Percentiles rank a stretch among this genome's conserved stretches.
These are phyloP conservation scores for Murraya koenigii DNA, from an alignment of 345 rosid genomes.

Conservation along the genomic window DNA sequence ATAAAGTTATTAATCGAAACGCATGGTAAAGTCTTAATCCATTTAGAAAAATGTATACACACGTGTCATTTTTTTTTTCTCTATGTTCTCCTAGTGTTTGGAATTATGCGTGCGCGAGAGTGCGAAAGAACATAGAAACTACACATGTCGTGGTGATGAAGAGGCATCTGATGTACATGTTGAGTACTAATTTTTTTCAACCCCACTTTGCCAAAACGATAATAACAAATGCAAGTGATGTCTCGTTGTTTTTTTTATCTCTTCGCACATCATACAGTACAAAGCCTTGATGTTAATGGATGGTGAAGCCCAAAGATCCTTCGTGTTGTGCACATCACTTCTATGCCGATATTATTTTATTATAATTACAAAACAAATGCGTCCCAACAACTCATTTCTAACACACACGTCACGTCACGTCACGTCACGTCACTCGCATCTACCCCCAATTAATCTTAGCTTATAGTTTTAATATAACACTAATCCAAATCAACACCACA, in stretches of 20 bases:
- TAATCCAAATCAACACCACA: not conserved
- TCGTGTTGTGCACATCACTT: not conserved
- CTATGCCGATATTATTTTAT: not conserved
- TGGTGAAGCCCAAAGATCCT: not conserved
- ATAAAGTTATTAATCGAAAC: not conserved
- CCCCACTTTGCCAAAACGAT: not conserved
- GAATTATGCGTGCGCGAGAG: not conserved
- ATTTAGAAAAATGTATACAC: not conserved
- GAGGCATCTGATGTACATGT: not conserved
- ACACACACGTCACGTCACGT: not conserved
- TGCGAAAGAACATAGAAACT: not conserved
- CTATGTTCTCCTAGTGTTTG: not conserved
- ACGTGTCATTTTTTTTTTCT: too few species aligned
- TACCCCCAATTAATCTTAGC: not conserved
- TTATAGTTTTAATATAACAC: not conserved
- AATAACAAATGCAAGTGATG: constrained; percentile 5
- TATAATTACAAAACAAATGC: not conserved
- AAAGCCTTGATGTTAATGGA: constrained; percentile 1
- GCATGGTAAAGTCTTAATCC: not conserved
- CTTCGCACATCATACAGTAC: not conserved
- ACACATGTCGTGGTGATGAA: not conserved
- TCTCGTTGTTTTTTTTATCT: not conserved
- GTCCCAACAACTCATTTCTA: constrained; percentile 2
- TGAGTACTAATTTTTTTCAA: not conserved
- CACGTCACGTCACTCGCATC: not conserved